Evolutionary conservation across 495 filamentous ascomycete species (phyloP).

Genomic region (Tuber umbilicatum): DNA sequence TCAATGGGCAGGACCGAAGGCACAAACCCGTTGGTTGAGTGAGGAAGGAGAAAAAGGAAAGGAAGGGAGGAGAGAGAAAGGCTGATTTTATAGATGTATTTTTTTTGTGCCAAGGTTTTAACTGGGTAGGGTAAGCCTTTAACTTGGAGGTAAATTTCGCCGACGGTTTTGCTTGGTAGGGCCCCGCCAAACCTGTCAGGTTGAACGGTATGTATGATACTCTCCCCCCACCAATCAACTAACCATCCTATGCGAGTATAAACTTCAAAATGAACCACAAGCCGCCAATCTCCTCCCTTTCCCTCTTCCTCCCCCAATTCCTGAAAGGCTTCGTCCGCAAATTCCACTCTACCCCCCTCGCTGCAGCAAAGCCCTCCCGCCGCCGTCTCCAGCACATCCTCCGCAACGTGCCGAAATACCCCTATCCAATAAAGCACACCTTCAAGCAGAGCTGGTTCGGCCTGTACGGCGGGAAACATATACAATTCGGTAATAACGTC

Average conservation of each 20-base stretch:
- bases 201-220: conserved; percentile 17
- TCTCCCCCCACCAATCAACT: conserved; percentile 35
- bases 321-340: conserved; percentile 20
- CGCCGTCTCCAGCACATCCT: conserved; percentile 41
- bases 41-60: not conserved
- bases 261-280: not conserved
- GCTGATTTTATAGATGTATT: not conserved
- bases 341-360: conserved; percentile 28
- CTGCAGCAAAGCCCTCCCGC: conserved; percentile 44
- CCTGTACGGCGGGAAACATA: conserved; percentile 68
- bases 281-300: conserved; percentile 23
- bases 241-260: not conserved
- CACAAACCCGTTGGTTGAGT: conserved; percentile 17
- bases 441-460: conserved; percentile 87
- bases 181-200: conserved; percentile 13
- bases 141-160: not conserved
- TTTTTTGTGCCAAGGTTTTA: not conserved
- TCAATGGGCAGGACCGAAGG: conserved; percentile 13
- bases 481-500: conserved; percentile 89
- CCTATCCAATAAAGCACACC: conserved; percentile 65
- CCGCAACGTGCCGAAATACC: conserved; percentile 61
- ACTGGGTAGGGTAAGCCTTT: not conserved
- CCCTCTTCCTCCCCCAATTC: conserved; percentile 36
- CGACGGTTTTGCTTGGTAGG: not conserved
- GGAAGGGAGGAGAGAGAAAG: not conserved